A percentile compares a stretch with the other conserved stretches of the same genome.
Conservation (phyloP, 225 moss, liverwort and hornwort species). For the Marchantia paleacea region DNA sequence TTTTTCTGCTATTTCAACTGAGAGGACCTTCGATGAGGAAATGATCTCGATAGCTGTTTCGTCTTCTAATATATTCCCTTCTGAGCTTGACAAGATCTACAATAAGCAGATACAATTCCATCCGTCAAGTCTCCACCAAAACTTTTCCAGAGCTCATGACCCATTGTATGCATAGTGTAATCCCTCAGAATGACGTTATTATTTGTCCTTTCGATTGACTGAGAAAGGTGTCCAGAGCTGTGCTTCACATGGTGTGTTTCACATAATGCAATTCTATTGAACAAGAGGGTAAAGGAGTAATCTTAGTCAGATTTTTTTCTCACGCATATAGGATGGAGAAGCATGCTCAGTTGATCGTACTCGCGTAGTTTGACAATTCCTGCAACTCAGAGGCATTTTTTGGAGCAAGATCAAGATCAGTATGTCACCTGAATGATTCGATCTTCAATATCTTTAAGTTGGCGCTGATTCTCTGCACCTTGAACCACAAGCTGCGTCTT, state of each 20-base stretch:
- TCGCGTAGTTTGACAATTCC: background rate
- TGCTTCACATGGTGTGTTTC: too few relatives aligned
- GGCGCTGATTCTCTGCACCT: conserved; percentile 67
- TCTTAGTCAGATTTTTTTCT: background rate
- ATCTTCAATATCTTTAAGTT: conserved; percentile 69
- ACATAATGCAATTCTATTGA: too few relatives aligned
- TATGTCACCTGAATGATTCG: conserved; percentile 58
- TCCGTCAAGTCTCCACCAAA: background rate
- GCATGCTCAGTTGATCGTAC: background rate
- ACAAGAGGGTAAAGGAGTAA: too few relatives aligned
- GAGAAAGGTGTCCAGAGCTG: too few relatives aligned
- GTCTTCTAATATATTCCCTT: conserved; percentile 68
- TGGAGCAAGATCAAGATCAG: background rate
- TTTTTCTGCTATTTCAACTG: conserved; percentile 63
- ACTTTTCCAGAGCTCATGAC: background rate
- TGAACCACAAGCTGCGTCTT: conserved; percentile 68
- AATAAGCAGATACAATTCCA: background rate
- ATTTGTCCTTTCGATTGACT: background rate
- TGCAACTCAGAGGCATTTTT: too few relatives aligned
- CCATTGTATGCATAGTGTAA: background rate
- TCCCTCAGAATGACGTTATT: background rate
- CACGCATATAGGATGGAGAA: background rate
- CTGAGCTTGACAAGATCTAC: conserved; percentile 68
- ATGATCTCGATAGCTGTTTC: conserved; percentile 69
- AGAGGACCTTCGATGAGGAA: conserved; percentile 61